These are phyloP conservation scores for Globisporangium viniferum DNA, from an alignment of 352 stramenopile species.

Conservation along the genomic window DNA sequence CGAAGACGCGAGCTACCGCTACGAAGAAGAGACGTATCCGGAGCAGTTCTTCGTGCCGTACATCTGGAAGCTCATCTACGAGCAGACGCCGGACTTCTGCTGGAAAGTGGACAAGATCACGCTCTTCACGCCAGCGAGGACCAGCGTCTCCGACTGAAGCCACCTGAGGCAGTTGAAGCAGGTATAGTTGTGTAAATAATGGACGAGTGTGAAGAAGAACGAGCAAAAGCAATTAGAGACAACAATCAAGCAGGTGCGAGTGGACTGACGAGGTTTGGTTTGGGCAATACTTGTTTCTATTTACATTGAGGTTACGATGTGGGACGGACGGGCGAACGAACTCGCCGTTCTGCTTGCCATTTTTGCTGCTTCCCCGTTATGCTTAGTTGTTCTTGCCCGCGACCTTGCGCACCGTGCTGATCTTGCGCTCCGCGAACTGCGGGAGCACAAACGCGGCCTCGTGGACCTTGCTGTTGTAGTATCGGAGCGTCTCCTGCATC, in stretches of 20 bases:
- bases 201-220: not conserved
- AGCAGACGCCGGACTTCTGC: conserved; percentile 73
- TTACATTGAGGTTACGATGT: conserved; percentile 12
- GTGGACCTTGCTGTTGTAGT: conserved; percentile 95
- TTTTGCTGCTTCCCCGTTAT: not conserved
- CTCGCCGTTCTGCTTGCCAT: not conserved
- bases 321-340: not conserved
- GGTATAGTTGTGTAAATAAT: not conserved
- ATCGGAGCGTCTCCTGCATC: conserved; percentile 82
- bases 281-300: conserved; percentile 5
- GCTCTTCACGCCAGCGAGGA: conserved; percentile 47
- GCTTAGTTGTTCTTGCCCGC: conserved; percentile 14
- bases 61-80: conserved; percentile 72
- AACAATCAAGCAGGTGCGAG: not conserved
- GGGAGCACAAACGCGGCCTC: conserved; percentile 96
- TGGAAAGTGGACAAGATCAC: conserved; percentile 83
- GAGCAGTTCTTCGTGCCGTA: conserved; percentile 81
- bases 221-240: not conserved
- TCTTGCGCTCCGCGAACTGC: conserved; percentile 89
- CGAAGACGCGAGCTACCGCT: conserved; percentile 74
- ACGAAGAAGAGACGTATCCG: conserved; percentile 66
- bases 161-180: not conserved
- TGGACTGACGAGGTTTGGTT: not conserved
- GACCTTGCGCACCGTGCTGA: conserved; percentile 68
- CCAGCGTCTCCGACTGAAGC: conserved; percentile 15